Evolutionary conservation across 345 rosid genomes (phyloP), one percentile per base, ranked within the genome.

Genomic region (Punica granatum): DNA sequence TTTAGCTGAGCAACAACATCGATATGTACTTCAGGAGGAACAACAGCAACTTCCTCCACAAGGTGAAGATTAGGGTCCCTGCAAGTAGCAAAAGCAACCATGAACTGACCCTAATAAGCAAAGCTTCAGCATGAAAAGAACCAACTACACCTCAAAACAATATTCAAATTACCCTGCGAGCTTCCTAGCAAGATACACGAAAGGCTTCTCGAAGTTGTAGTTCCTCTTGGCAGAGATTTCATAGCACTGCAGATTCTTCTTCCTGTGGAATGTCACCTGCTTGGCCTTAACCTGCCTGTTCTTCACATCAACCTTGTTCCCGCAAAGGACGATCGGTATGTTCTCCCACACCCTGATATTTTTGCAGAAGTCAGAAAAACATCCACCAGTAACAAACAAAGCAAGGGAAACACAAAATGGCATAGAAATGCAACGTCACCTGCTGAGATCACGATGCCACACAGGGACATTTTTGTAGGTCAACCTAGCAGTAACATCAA

Each of bases 401-500:
- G 11, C 11, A 11, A 37, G 11, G 5, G 11, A 51, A 51, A 51
- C 30, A 6, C 5, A 51, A 7, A 25, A n/a, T 37, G 41, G 41
- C 41, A 37, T 2, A 21, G 30, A 9, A n/a, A 25, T 51, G 28
- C 12, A 51, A 25, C 1, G 19, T 7, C 7, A 90, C 97, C 98
- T 73, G 88, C 96, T 89, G 1, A 93, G 97, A 73, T 93, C 97
- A 21, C 98, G 86, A 60, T 93, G 97, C 98, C 98, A 93, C 54
- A 96, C 90, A 6, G 97, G 97, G 21, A 94, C 96, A 79, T 94
- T 94, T 84, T 94, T 94, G 81, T 94, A 94, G 0, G 99, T 94
- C 77, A 94, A 76, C 34, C 99, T 80, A 14, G 99, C 97, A 18
- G 99, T 93, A 43, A 93, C 99, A 64, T 93, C 99, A 64, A 93